These are phyloP conservation scores for Rubus parviflorus DNA, from an alignment of 306 rosid species.

Conservation along the genomic window DNA sequence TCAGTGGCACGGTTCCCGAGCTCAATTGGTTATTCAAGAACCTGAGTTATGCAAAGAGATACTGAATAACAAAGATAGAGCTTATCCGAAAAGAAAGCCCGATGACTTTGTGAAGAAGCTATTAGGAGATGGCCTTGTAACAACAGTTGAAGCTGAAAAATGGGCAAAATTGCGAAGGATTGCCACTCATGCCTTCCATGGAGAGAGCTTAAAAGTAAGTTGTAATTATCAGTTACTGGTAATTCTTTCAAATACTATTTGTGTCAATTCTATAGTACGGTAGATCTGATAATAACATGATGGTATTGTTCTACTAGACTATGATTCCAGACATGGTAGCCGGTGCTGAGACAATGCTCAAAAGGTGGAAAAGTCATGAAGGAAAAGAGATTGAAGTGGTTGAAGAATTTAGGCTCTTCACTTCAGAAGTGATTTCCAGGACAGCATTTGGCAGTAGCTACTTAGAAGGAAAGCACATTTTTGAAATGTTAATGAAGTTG, in stretches of 20 bases:
- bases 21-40: no score
- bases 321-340: slow-evolving; percentile 30
- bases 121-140: no score
- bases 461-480: slow-evolving; percentile 26
- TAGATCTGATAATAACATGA: not conserved
- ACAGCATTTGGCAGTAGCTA: slow-evolving; percentile 38
- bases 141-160: slow-evolving; percentile 19
- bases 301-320: slow-evolving; percentile 2
- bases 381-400: slow-evolving; percentile 30
- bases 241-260: not conserved
- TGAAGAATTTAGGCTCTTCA: slow-evolving; percentile 31
- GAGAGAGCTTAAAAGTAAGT: slow-evolving; percentile 30
- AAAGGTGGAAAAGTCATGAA: slow-evolving; percentile 21
- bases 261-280: not conserved
- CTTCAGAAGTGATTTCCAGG: slow-evolving; percentile 31
- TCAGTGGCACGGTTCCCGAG: slow-evolving; percentile 40
- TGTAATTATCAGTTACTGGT: not conserved
- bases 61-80: no score
- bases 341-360: slow-evolving; percentile 21
- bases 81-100: no score
- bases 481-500: slow-evolving; percentile 27
- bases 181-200: slow-evolving; percentile 21
- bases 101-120: no score
- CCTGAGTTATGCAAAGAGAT: no score
- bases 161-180: slow-evolving; percentile 33